These are phyloP conservation scores for Talaromyces proteolyticus DNA, from an alignment of 495 filamentous ascomycete genomes.

Conservation along the genomic window DNA sequence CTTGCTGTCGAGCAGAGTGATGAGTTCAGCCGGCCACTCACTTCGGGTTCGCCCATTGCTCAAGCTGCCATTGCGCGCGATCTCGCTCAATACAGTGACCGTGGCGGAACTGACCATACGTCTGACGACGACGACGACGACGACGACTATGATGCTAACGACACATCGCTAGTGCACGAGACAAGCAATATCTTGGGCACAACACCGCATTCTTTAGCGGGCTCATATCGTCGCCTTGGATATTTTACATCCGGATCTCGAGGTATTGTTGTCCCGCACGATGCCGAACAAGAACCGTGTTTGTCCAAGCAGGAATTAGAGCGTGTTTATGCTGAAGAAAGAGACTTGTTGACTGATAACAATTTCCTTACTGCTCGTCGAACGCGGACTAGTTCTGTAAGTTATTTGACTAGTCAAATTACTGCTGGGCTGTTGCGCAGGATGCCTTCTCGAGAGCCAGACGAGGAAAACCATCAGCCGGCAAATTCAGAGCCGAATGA, in stretches of 20 bases:
- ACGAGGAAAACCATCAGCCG: conserved; percentile 6
- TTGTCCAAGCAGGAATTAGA: conserved; percentile 57
- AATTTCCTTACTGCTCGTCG: conserved; percentile 64
- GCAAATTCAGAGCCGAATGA: conserved; percentile 26
- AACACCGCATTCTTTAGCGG: conserved; percentile 51
- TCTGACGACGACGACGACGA: conserved; percentile 35
- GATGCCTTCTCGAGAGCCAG: conserved; percentile 12
- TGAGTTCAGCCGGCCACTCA: conserved; percentile 34
- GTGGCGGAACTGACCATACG: neutral
- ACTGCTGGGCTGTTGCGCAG: conserved; percentile 19
- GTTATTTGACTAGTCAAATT: conserved; percentile 20
- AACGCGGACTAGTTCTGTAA: conserved; percentile 19
- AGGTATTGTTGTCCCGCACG: conserved; percentile 38
- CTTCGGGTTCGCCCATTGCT: conserved; percentile 58
- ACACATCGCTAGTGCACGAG: conserved; percentile 41
- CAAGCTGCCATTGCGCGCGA: conserved; percentile 66
- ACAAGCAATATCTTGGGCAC: conserved; percentile 27
- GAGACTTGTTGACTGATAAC: conserved; percentile 72
- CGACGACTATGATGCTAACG: conserved; percentile 39
- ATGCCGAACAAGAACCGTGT: conserved; percentile 37
- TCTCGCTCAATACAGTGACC: conserved; percentile 42
- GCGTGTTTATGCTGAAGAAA: conserved; percentile 63
- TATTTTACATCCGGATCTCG: conserved; percentile 56
- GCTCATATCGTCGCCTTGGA: conserved; percentile 63
- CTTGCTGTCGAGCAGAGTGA: conserved; percentile 13